Base-by-base conservation (phyloP, 805 yeast species). In the Metschnikowia corniflorae region DNA sequence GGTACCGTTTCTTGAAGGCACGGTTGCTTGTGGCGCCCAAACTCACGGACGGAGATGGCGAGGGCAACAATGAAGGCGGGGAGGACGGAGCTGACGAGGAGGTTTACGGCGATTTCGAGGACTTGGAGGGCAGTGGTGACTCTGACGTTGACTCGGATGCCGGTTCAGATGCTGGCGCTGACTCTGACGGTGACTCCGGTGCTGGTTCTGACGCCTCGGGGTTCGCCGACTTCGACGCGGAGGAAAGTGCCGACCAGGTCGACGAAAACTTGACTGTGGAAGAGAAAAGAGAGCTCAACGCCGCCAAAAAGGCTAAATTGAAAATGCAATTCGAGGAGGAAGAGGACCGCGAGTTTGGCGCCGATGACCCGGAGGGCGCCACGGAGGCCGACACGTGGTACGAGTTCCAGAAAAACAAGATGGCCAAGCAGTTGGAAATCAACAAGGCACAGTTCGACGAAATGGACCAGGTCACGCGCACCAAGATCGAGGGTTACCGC, bases 321-420 rank as follows among this genome's bases (percentile, higher is more conserved):
- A 80, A 88, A 42, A 71, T 86, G 52, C 97, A 93, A 57, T 87
- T 93, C 54, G 97, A 93, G 55, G 87, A 80, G 35, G 87, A 81
- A 57, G 88, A 81, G 50, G 73, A 68, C 40, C 54, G 72, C 9
- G 73, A 69, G 40, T 77, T 78, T 48, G 86, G 85, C 13, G 87
- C 80, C 17, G 86, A 82, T 44, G 95, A 86, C 45, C 86, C 86
- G 9, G 88, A 85, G 55, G 82, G 77, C 38, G 65, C 57, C 33
- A 58, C 61, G 16, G 94, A 85, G 55, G 87, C 86, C 39, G 97
- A 91, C 52, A 88, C 96, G 0, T 93, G 98, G 98, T 93, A 91
- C 58, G 97, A 91, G 58, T 78, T 84, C 60, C 97, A 93, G 61
- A 93, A 93, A 68, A 94, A 95, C 43, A 91, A 89, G 55, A 89